Evolutionary conservation across 371 early-diverging fungal genomes (phyloP).

Genomic region (Mortierella sp.): DNA sequence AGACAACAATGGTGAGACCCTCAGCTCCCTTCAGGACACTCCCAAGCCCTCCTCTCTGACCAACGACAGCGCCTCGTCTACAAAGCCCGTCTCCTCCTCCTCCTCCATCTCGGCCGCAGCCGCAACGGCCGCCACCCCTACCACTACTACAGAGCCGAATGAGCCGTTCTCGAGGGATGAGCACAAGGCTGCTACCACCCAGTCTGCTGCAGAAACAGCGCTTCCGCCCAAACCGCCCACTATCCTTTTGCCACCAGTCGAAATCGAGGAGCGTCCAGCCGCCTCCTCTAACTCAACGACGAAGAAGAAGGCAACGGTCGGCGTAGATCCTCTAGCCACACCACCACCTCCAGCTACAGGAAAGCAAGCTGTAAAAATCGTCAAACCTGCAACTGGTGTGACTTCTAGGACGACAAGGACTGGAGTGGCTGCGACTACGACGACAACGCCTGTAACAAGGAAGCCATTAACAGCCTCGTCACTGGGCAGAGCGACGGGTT

Average conservation of each 20-base stretch:
- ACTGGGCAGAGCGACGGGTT: slow-evolving; percentile 17
- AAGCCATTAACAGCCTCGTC: slow-evolving; percentile 17
- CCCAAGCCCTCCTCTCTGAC: neutral
- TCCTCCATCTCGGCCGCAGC: slow-evolving; percentile 5
- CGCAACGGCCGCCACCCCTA: slow-evolving; percentile 6
- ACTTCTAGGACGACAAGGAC: slow-evolving; percentile 22
- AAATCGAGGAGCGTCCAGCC: neutral
- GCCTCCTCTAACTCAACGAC: neutral
- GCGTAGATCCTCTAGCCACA: slow-evolving; percentile 20
- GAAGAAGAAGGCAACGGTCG: neutral
- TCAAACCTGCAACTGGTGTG: slow-evolving; percentile 16
- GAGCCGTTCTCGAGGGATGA: slow-evolving; percentile 7
- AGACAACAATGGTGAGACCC: neutral
- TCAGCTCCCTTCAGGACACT: slow-evolving; percentile 3
- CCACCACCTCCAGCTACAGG: slow-evolving; percentile 1
- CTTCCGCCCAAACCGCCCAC: slow-evolving; percentile 13
- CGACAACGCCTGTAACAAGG: neutral
- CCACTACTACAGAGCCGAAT: slow-evolving; percentile 8
- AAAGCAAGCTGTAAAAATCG: neutral
- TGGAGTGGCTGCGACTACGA: neutral
- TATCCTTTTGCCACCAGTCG: slow-evolving; percentile 3
- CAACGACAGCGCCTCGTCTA: neutral
- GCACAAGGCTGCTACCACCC: neutral
- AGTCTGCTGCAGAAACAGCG: neutral
- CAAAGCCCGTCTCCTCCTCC: neutral